phyloP scores from a whole-genome alignment of 345 rosid species.

The Turritis glabra region DNA sequence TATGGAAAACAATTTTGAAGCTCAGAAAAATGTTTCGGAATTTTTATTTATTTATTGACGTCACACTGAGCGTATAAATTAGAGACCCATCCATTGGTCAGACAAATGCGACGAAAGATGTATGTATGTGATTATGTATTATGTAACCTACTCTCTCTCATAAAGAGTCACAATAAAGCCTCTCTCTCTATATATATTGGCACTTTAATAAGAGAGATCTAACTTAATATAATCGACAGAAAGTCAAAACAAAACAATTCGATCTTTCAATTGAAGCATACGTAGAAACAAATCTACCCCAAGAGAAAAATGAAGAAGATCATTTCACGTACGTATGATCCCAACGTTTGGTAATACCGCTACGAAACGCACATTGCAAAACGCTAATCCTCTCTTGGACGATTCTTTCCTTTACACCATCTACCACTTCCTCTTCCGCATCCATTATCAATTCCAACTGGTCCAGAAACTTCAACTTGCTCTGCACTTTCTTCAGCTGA shows the following conservation, averaged over 20 bases:
- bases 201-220: neutral
- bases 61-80: conserved; percentile 13
- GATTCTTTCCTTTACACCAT: conserved; percentile 49
- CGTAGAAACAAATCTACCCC: neutral
- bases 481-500: conserved; percentile 74
- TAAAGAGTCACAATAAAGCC: neutral
- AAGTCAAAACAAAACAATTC: neutral
- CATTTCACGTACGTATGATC: conserved; percentile 50
- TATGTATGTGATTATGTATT: no score
- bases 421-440: conserved; percentile 59
- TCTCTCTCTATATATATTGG: neutral
- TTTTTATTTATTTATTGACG: neutral
- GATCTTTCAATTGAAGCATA: neutral
- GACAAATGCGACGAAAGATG: neutral
- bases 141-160: neutral
- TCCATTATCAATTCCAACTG: conserved; percentile 78
- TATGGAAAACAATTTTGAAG: no score
- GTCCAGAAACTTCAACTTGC: conserved; percentile 66
- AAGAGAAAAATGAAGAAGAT: neutral
- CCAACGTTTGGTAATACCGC: conserved; percentile 59
- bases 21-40: neutral
- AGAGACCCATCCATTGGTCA: conserved; percentile 4
- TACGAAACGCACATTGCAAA: conserved; percentile 47
- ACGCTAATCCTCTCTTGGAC: conserved; percentile 49
- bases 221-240: neutral